Percentiles rank a stretch among this genome's conserved stretches.
Conservation (phyloP, 2,329 filamentous ascomycete species). For the Fusarium succisae region DNA sequence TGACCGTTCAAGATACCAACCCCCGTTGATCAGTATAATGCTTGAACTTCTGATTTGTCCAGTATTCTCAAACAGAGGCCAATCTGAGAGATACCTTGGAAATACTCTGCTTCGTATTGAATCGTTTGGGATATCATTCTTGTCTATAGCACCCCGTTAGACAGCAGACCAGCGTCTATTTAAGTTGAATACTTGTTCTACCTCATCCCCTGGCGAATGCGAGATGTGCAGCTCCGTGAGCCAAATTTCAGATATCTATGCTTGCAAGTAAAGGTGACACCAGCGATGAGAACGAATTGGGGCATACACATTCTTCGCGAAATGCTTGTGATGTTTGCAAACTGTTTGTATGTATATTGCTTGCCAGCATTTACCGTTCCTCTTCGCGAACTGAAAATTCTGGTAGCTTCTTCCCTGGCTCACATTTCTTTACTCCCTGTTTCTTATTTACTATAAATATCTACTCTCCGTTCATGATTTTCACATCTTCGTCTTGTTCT, state of each 20-base stretch:
- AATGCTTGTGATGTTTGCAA: not conserved
- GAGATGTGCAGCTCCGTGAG: not conserved
- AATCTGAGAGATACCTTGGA: not conserved
- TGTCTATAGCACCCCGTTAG: not conserved
- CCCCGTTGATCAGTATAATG: not conserved
- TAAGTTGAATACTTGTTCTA: not conserved
- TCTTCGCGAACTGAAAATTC: too few relatives aligned
- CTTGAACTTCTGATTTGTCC: not conserved
- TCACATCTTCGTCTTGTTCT: not conserved
- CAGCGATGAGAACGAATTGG: too few relatives aligned
- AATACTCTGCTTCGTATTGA: not conserved
- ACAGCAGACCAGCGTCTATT: not conserved
- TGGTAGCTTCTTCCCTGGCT: not conserved
- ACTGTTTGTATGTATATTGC: not conserved
- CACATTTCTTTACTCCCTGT: accelerated
- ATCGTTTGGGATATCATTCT: not conserved
- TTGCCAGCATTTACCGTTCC: not conserved
- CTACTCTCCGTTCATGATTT: not conserved
- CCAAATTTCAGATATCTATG: not conserved
- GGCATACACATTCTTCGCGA: accelerated
- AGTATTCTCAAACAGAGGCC: not conserved
- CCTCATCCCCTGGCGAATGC: not conserved
- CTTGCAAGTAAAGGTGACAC: not conserved
- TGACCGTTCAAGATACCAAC: not conserved
- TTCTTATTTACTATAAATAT: not conserved